Evolutionary conservation across 306 rosid species (phyloP), one percentile per base, ranked within the genome.

Genomic region (Cucumis cinereus): DNA sequence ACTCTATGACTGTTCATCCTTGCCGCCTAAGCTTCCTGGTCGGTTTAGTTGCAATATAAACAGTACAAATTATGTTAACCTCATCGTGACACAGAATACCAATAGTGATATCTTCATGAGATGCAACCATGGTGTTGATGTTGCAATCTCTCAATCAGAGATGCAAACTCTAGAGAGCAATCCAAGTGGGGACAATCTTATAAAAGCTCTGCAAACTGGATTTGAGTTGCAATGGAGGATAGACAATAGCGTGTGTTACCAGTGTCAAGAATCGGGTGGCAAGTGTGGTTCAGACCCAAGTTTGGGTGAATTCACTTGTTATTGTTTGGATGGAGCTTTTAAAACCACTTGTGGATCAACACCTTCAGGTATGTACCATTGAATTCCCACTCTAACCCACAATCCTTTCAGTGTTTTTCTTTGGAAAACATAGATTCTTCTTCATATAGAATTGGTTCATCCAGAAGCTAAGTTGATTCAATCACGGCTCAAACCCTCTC

Each of bases 191-290:
- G 66, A 45, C 10, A 79, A 73, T 57, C 60, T 92, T 26, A 52
- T 8, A 41, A 76, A 8, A 7, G 86, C 81, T 26, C 62, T 92
- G 19, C 54, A 80, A 26, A 53, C 58, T 8, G 93, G 96, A 17
- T 89, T 87, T 82, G 77, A 33, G 5, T 77, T 86, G 49, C 47
- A 5, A 22, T 90, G 93, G 96, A 10, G 80, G 54, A 86, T 81
- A 33, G 82, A 77, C 23, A 84, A 82, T 17, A 38, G 15, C 54
- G 43, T 74, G 78, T 90, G 95, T 59, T 41, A 53, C 26, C 71
- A 28, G n/a, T 90, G 98, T 73, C 38, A 2, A 62, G 38, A 5
- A 0, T 78, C 86, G 5, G 85, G 80, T 8, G 93, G 96, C 35
- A 22, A 66, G 24, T 92, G 96, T 71, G 91, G 90, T 50, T 77